Percentiles rank a stretch among this genome's conserved stretches.
phyloP scores from a whole-genome alignment of 1,284 basidiomycete species.

The Sanguinoderma infundibulare region DNA sequence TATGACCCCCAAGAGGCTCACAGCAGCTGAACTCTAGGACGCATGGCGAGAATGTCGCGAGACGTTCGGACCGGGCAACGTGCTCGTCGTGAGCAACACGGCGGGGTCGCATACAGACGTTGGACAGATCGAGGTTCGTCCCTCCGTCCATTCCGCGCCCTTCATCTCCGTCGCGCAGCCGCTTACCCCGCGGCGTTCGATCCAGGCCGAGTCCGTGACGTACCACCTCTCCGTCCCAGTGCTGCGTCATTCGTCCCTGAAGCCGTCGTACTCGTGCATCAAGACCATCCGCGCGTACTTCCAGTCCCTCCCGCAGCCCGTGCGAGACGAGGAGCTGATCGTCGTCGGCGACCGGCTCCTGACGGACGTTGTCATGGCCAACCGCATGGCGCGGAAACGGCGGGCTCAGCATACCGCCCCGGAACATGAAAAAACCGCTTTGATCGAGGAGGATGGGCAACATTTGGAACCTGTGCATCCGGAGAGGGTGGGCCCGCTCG shows the following conservation, averaged over 20 bases:
- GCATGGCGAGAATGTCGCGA: conserved; percentile 79
- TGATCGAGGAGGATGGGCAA: conserved; percentile 6
- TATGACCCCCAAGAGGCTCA: background rate
- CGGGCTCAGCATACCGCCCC: background rate
- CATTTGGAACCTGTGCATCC: background rate
- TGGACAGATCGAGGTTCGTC: conserved; percentile 75
- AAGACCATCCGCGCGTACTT: conserved; percentile 70
- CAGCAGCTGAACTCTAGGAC: conserved; percentile 44
- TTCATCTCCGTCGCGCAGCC: background rate
- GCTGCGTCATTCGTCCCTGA: conserved; percentile 75
- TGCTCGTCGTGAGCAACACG: conserved; percentile 94
- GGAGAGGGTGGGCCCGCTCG: conserved; percentile 50
- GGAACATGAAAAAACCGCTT: conserved; percentile 4
- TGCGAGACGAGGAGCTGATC: conserved; percentile 67
- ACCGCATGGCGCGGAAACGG: conserved; percentile 56
- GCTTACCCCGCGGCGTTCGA: background rate
- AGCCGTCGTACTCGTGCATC: conserved; percentile 82
- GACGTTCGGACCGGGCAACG: conserved; percentile 79
- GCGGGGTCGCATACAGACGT: conserved; percentile 85
- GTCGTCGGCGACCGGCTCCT: conserved; percentile 91
- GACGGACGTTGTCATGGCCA: conserved; percentile 89
- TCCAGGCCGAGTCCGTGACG: conserved; percentile 85
- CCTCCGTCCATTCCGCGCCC: background rate
- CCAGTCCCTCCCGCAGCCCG: conserved; percentile 51
- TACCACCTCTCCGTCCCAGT: conserved; percentile 82